A percentile compares a stretch with the other conserved stretches of the same genome.
Evolutionary conservation across 768 basidiomycete genomes (phyloP).

Genomic region (Hygrocybe coccinea): DNA sequence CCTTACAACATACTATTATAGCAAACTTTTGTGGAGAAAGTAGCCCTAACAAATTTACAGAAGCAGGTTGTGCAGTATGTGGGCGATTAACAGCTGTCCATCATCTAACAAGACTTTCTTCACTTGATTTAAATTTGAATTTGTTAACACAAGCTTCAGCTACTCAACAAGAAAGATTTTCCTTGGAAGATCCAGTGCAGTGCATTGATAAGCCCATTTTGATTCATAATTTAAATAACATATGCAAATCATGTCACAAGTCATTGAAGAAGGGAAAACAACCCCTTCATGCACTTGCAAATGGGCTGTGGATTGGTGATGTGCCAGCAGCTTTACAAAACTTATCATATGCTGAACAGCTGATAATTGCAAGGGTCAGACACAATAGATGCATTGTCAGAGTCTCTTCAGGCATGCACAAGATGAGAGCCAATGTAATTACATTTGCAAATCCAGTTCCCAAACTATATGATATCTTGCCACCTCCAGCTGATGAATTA

Average conservation of each 20-base stretch:
- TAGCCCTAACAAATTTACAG: neutral
- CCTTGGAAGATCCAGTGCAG: neutral
- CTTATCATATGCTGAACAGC: constrained; percentile 29
- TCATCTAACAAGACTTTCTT: neutral
- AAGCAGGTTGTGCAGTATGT: neutral
- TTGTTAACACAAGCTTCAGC: neutral
- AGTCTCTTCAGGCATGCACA: constrained; percentile 26
- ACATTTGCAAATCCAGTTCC: neutral
- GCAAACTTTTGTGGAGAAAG: neutral
- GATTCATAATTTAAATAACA: neutral
- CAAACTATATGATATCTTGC: constrained; percentile 19
- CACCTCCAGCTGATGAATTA: constrained; percentile 17
- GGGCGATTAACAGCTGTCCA: neutral
- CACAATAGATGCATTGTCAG: constrained; percentile 28
- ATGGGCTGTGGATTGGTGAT: constrained; percentile 26
- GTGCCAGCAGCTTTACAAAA: constrained; percentile 25
- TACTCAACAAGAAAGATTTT: neutral
- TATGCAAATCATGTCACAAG: constrained; percentile 16
- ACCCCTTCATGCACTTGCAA: constrained; percentile 8
- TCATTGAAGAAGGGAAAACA: constrained; percentile 28
- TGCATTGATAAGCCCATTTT: neutral
- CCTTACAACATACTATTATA: neutral
- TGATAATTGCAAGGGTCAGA: constrained; percentile 22
- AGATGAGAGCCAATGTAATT: constrained; percentile 25
- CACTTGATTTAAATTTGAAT: neutral